phyloP scores from a whole-genome alignment of 164 flowering plant genomes.

The Stephania japonica region DNA sequence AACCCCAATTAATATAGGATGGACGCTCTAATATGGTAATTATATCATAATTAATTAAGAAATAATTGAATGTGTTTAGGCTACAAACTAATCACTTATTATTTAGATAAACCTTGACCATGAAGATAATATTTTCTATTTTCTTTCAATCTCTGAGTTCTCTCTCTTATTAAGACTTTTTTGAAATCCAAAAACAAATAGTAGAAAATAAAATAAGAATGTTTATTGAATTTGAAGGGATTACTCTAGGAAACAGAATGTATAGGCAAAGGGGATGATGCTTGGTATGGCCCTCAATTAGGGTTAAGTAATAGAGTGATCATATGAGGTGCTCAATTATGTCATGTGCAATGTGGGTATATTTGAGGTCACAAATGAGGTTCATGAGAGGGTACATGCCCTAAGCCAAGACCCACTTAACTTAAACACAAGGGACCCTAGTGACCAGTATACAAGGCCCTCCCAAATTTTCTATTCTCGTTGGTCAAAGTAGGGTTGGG shows the following conservation, averaged over 20 bases:
- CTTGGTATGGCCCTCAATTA: constrained; percentile 6
- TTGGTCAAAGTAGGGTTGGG: constrained; percentile 13
- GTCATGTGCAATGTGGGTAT: constrained; percentile 39
- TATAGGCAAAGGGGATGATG: neutral
- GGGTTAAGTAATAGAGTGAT: constrained; percentile 12
- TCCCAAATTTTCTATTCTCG: constrained; percentile 8
- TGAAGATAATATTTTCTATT: neutral
- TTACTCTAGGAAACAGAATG: neutral
- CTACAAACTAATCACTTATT: neutral
- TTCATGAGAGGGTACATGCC: constrained; percentile 1
- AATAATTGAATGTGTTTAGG: neutral
- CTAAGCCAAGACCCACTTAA: constrained; percentile 1
- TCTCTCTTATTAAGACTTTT: no score
- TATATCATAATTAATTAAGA: no score
- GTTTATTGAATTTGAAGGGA: neutral
- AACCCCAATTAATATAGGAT: no score
- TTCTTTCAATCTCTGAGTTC: no score
- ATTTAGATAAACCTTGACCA: neutral
- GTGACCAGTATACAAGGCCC: neutral
- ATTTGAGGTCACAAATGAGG: constrained; percentile 13
- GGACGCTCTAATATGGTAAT: no score
- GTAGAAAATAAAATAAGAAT: no score
- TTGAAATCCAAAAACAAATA: no score
- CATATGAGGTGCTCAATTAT: constrained; percentile 40
- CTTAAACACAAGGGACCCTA: neutral